These are phyloP conservation scores for Oryza meyeriana DNA, from an alignment of 176 grass and related monocot species.

Conservation along the genomic window DNA sequence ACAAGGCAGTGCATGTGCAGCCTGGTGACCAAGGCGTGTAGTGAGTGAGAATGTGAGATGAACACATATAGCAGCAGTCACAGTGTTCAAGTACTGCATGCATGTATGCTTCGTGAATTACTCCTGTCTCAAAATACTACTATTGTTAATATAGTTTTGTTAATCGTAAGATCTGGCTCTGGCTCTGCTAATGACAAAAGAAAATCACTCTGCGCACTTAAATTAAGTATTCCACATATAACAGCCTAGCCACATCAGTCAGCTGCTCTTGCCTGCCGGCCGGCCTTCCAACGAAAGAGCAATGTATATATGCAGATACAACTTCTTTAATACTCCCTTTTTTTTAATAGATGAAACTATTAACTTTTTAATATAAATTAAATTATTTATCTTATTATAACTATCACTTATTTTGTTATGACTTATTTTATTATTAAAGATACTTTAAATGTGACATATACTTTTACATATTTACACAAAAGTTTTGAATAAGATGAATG, in stretches of 20 bases:
- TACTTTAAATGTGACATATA: too few species aligned
- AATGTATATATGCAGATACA: neutral
- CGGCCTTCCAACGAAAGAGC: neutral
- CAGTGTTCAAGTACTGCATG: neutral
- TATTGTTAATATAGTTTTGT: neutral
- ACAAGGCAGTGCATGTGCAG: neutral
- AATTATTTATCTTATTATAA: too few species aligned
- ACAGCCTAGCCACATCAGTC: neutral
- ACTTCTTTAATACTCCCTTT: too few species aligned
- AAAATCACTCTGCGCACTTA: neutral
- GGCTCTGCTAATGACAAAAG: neutral
- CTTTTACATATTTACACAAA: too few species aligned
- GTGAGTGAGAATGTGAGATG: neutral
- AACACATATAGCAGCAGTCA: neutral
- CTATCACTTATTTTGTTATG: too few species aligned
- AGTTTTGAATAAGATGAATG: too few species aligned
- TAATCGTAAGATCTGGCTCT: neutral
- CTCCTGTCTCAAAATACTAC: too few species aligned
- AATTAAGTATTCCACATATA: neutral
- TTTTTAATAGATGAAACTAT: too few species aligned
- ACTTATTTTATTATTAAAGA: too few species aligned
- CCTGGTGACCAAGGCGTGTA: too few species aligned
- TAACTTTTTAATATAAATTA: too few species aligned
- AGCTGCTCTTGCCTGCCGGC: neutral
- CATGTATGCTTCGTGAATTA: neutral